Conservation (phyloP, 768 basidiomycete species). For the Amanita rubescens region DNA sequence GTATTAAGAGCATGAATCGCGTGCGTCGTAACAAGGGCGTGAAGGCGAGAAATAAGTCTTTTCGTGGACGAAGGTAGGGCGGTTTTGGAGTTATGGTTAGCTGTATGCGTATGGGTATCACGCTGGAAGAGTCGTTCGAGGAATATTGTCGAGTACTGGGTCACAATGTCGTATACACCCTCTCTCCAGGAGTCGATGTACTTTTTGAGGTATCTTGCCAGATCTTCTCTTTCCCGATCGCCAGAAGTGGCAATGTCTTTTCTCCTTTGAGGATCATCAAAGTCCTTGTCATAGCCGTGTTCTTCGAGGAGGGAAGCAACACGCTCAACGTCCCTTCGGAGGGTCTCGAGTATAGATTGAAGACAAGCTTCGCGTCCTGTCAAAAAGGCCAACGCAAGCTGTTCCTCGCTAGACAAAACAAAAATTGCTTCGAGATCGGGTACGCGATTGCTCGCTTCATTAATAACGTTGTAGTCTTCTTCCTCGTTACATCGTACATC, state of each 20-base stretch:
- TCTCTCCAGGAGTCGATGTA: slow-evolving; percentile 92
- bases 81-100: slow-evolving; percentile 11
- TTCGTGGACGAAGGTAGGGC: slow-evolving; percentile 14
- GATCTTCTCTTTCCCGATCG: slow-evolving; percentile 61
- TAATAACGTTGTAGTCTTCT: slow-evolving; percentile 1
- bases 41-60: slow-evolving; percentile 26
- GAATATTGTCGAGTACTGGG: slow-evolving; percentile 86
- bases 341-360: slow-evolving; percentile 45
- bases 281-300: neutral
- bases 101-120: slow-evolving; percentile 12
- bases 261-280: neutral
- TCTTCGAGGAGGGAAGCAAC: slow-evolving; percentile 16
- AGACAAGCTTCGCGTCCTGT: slow-evolving; percentile 58
- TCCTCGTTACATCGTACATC: slow-evolving; percentile 12
- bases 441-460: slow-evolving; percentile 14
- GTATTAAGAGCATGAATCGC: slow-evolving; percentile 51
- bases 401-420: slow-evolving; percentile 46
- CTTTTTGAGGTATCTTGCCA: slow-evolving; percentile 72
- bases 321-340: slow-evolving; percentile 38
- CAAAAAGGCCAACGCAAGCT: slow-evolving; percentile 84
- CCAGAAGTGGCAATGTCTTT: slow-evolving; percentile 29
- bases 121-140: slow-evolving; percentile 51
- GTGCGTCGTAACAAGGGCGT: slow-evolving; percentile 56
- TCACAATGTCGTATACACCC: slow-evolving; percentile 86
- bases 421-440: slow-evolving; percentile 17